Base-by-base conservation (phyloP, 495 filamentous ascomycete genomes). In the Apodospora peruviana region DNA sequence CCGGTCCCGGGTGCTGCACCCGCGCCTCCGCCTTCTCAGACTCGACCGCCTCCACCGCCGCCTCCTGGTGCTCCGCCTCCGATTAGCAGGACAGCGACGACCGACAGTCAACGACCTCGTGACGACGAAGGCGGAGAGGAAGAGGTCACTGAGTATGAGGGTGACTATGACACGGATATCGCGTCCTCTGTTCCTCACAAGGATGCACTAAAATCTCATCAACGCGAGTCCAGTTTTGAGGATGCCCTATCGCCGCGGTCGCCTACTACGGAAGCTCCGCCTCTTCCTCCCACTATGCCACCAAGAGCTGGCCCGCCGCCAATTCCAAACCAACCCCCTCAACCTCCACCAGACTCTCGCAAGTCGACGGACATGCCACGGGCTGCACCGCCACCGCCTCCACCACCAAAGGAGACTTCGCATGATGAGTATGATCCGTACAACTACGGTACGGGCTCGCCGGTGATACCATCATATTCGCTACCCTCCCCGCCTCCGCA, bases 91-190 rank as follows among this genome's bases (percentile, higher is more conserved):
- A 74, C 77, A 40, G 78, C 80, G 3, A 86, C 85, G 18, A 72
- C 73, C 35, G 79, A 89, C 51, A 67, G 45, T 66, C 74, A 16
- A 61, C 58, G 43, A 55, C 54, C 58, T 39, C 65, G 66, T 20
- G 69, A 75, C 34, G 78, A 82, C 23, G 85, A 88, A 35, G 86
- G 78, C 16, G 88, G 82, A 50, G 87, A 91, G 37, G 79, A 75
- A 56, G 90, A 93, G 60, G 73, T 88, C 29, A 95, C 88, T 2
- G 93, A 96, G 65, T 97, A 97, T 61, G 93, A 98, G 64, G 93
- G 91, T 17, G 93, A 97, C 61, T 97, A 98, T 63, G 93, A 97
- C 56, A 98, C 93, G 34, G 93, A 97, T 64, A 96, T 98, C 55
- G 91, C 87, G 1, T 86, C 94, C 38, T 84, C 88, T 23, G 90